Base-by-base conservation (phyloP, 768 basidiomycete genomes). In the Serendipita sp. region DNA sequence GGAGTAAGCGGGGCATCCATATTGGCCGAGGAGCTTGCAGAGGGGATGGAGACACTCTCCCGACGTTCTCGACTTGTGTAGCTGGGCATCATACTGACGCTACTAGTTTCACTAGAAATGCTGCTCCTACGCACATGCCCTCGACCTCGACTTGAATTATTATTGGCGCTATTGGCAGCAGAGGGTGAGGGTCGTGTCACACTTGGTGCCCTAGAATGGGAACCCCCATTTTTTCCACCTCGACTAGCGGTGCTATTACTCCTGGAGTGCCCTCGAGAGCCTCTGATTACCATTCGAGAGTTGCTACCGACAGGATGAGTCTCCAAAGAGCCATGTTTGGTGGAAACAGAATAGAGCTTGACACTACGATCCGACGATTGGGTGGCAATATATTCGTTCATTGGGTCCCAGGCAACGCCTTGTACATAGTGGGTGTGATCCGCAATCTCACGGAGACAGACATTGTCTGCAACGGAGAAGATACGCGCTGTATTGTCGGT, bases 351-450 rank as follows among this genome's bases (percentile, higher is more conserved):
- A 74, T 97, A 91, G 68, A 99, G 84, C 72, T 97, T 92, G 83
- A 98, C 95, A 23, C 92, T 88, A 52, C 95, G 81, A 74, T 99
- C 96, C 70, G 87, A 91, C 73, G 90, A 92, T 71, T 99, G 96
- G 0, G 96, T 98, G 2, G 96, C 94, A 66, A 99, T 90, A 71
- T 88, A 98, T 73, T 96, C 91, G 72, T 95, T 93, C 69, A 96
- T 75, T 1, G 96, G 96, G 68, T 99, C 96, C 96, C 96, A 99
- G 0, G 95, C 91, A 33, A 98, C 96, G 6, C 96, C 96, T 76
- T 99, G 96, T 0, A 99, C 96, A 71, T 90, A 97, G 73, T 98
- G 95, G 37, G 81, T 83, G 73, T 99, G 96, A 70, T 98, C 95
- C 0, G 90, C 87, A 66, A 94, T 87, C 72, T 93, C 90, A 68